Evolutionary conservation across 352 stramenopile genomes (phyloP).

Genomic region (Peronospora destructor): DNA sequence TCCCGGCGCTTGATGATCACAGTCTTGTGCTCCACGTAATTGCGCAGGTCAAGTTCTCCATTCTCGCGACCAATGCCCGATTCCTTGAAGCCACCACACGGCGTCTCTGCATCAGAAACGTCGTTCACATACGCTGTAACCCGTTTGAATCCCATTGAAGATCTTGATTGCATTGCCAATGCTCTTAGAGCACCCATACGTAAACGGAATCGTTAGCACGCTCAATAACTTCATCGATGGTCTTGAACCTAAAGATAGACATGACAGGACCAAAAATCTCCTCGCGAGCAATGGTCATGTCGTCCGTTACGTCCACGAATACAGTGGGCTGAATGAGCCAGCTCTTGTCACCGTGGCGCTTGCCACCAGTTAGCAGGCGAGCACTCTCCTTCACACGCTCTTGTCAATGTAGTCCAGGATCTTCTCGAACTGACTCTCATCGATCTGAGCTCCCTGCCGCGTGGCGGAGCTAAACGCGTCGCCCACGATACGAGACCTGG

Average conservation of each 20-base stretch:
- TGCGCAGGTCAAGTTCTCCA: constrained; percentile 57
- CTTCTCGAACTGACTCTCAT: constrained; percentile 69
- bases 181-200: constrained; percentile 78
- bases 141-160: constrained; percentile 79
- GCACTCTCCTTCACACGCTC: constrained; percentile 83
- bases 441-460: constrained; percentile 54
- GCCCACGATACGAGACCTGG: constrained; percentile 47
- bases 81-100: constrained; percentile 87
- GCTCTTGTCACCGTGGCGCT: constrained; percentile 47
- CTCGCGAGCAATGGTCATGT: constrained; percentile 87
- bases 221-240: constrained; percentile 81
- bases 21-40: constrained; percentile 79
- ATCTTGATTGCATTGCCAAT: constrained; percentile 84
- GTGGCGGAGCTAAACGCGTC: constrained; percentile 40
- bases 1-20: constrained; percentile 63
- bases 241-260: constrained; percentile 85
- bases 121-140: constrained; percentile 93
- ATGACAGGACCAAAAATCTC: constrained; percentile 92
- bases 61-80: constrained; percentile 80
- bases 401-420: constrained; percentile 80
- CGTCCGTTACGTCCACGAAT: constrained; percentile 69
- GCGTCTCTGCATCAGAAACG: constrained; percentile 76
- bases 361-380: constrained; percentile 72
- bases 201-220: constrained; percentile 84
- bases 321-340: constrained; percentile 92